Evolutionary conservation across 83 land plant species (phyloP).

Genomic region (Thuja plicata): DNA sequence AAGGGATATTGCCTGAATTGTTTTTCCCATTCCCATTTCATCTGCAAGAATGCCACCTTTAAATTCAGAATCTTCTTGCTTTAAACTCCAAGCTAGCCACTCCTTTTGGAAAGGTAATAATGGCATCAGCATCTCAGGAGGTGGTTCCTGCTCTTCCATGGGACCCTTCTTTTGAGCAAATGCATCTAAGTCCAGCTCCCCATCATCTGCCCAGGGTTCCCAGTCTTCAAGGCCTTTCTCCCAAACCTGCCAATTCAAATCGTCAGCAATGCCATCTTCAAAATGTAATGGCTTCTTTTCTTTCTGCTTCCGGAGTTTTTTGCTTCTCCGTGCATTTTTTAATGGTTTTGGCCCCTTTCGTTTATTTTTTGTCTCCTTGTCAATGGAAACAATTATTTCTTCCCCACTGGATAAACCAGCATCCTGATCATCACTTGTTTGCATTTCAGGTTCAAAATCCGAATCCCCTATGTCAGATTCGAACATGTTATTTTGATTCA

Average conservation of each 20-base stretch:
- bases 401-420: background rate
- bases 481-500: background rate
- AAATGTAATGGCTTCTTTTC: background rate
- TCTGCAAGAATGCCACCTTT: constrained; percentile 93
- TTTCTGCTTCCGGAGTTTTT: background rate
- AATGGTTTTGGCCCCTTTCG: background rate
- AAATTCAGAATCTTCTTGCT: constrained; percentile 59
- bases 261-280: background rate
- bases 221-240: constrained; percentile 12
- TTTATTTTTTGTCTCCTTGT: background rate
- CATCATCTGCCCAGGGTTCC: constrained; percentile 1
- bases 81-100: constrained; percentile 93
- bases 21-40: constrained; percentile 99
- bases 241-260: constrained; percentile 9
- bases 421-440: background rate
- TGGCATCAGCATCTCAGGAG: constrained; percentile 66
- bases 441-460: background rate
- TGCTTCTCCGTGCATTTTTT: background rate
- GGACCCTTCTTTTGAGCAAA: constrained; percentile 7
- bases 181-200: constrained; percentile 12
- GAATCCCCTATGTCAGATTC: background rate
- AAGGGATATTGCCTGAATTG: constrained; percentile 94
- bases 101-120: constrained; percentile 88
- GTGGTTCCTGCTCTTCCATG: constrained; percentile 30
- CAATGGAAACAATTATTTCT: background rate